Evolutionary conservation across 2,329 filamentous ascomycete species (phyloP).

Genomic region (Apiospora pterosperma): DNA sequence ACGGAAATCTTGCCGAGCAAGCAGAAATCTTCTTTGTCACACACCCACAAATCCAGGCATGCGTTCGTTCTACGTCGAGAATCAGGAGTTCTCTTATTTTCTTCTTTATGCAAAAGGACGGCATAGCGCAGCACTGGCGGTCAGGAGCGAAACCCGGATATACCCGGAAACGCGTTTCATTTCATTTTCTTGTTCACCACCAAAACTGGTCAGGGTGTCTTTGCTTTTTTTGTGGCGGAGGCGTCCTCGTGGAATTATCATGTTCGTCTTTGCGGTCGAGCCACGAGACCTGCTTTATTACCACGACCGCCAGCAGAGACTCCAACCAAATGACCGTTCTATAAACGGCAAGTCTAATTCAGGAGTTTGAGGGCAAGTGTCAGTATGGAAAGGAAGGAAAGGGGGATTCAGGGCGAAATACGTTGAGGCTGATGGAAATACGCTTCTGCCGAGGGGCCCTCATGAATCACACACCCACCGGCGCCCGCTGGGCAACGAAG

Average conservation of each 20-base stretch:
- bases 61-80: not conserved
- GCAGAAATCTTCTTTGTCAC: constrained; percentile 4
- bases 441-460: not conserved
- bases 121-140: constrained; percentile 6
- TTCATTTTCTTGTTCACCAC: not conserved
- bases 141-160: constrained; percentile 1
- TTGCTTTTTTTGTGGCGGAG: not conserved
- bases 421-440: not conserved
- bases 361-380: not conserved
- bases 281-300: not conserved
- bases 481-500: not conserved
- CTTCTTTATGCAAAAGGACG: not conserved
- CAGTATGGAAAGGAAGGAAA: not conserved
- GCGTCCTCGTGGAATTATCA: too few relatives aligned
- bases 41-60: not conserved
- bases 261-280: not conserved
- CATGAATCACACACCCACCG: not conserved
- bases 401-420: not conserved
- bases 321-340: not conserved
- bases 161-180: constrained; percentile 4
- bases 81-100: constrained; percentile 4
- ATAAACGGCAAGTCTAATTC: not conserved
- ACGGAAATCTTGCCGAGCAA: not conserved
- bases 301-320: not conserved
- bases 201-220: not conserved